These are phyloP conservation scores for Geotrichum australiense DNA, from an alignment of 1,139 yeast genomes.

Conservation along the genomic window DNA sequence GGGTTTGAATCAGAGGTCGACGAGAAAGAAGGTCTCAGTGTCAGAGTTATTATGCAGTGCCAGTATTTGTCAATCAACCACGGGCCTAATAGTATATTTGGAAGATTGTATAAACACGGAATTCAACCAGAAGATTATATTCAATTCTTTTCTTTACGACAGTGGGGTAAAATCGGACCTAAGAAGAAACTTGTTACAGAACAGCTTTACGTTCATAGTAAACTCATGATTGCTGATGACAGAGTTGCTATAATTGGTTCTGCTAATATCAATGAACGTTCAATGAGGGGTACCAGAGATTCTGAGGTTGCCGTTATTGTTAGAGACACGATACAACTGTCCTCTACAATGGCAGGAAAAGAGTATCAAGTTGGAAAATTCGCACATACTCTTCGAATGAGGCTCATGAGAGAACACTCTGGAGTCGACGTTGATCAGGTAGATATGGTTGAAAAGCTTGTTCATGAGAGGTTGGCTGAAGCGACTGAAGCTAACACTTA, in stretches of 20 bases:
- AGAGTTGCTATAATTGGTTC: slow-evolving; percentile 20
- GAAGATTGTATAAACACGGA: slow-evolving; percentile 68
- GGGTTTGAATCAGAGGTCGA: slow-evolving; percentile 95
- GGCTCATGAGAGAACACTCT: slow-evolving; percentile 93
- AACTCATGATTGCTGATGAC: slow-evolving; percentile 31
- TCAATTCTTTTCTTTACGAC: slow-evolving; percentile 83
- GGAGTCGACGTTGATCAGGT: slow-evolving; percentile 88
- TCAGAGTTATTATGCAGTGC: slow-evolving; percentile 93
- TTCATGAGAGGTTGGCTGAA: slow-evolving; percentile 10
- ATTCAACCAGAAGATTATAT: slow-evolving; percentile 83
- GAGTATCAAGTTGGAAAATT: slow-evolving; percentile 78
- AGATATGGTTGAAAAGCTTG: slow-evolving; percentile 66
- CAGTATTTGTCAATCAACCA: slow-evolving; percentile 90
- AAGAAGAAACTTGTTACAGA: slow-evolving; percentile 72
- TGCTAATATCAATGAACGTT: slow-evolving; percentile 22
- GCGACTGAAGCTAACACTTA: not conserved
- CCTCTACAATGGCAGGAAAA: slow-evolving; percentile 73
- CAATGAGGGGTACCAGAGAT: slow-evolving; percentile 62
- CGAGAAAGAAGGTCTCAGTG: slow-evolving; percentile 87
- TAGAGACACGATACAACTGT: slow-evolving; percentile 71
- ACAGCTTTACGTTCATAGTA: slow-evolving; percentile 90
- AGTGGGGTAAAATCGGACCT: slow-evolving; percentile 92
- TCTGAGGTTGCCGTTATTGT: slow-evolving; percentile 89
- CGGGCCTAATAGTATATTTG: slow-evolving; percentile 85
- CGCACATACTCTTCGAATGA: slow-evolving; percentile 80